These are phyloP conservation scores for Penicillium sp. DNA, from an alignment of 2,329 filamentous ascomycete genomes.

Conservation along the genomic window DNA sequence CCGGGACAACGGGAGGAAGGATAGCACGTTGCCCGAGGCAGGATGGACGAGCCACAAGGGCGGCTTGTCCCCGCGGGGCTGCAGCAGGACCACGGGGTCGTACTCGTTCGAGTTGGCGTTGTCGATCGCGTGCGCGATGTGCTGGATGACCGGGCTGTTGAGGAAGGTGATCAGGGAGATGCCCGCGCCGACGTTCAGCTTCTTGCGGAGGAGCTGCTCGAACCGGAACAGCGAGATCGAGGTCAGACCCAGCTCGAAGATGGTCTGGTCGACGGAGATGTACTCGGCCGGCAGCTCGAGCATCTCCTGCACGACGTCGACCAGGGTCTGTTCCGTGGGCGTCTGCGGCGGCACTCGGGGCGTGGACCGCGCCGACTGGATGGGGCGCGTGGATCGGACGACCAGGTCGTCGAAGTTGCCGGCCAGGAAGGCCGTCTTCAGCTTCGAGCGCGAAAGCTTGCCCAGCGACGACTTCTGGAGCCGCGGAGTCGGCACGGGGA, in stretches of 20 bases:
- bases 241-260: not conserved
- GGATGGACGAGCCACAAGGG: constrained; percentile 40
- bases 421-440: not conserved
- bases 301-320: not conserved
- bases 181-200: too few relatives aligned
- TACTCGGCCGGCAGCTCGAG: not conserved
- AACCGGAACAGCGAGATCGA: too few relatives aligned
- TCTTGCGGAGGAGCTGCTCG: too few relatives aligned
- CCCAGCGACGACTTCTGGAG: constrained; percentile 2
- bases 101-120: too few relatives aligned
- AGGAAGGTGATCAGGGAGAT: too few relatives aligned
- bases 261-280: not conserved
- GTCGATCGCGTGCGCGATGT: too few relatives aligned
- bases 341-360: too few relatives aligned
- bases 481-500: not conserved
- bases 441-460: constrained; percentile 3
- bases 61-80: constrained; percentile 23
- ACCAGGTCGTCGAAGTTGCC: constrained; percentile 3
- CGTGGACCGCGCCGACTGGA: too few relatives aligned
- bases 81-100: constrained; percentile 33
- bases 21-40: constrained; percentile 40
- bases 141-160: too few relatives aligned
- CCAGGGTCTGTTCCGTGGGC: not conserved
- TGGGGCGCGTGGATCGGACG: too few relatives aligned
- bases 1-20: constrained; percentile 36